These are phyloP conservation scores for Rhodamnia rubescens DNA, from an alignment of 345 rosid genomes.

Conservation along the genomic window DNA sequence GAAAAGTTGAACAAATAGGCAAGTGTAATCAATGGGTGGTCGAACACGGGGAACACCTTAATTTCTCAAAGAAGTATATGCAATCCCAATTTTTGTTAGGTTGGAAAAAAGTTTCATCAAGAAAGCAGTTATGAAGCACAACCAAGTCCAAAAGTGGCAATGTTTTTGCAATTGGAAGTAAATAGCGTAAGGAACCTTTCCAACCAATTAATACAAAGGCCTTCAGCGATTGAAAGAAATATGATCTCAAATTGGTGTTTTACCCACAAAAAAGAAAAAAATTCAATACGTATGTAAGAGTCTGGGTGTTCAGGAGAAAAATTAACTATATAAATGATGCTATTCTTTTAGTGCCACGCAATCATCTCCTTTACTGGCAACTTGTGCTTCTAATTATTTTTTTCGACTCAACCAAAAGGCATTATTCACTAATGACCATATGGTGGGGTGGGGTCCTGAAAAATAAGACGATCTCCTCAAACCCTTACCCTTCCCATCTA, in stretches of 20 bases:
- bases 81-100: not conserved
- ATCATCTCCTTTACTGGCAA: no score
- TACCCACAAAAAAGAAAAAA: accelerated
- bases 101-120: not conserved
- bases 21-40: not conserved
- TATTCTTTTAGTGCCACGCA: no score
- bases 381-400: no score
- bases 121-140: not conserved
- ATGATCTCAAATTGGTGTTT: not conserved
- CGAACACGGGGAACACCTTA: not conserved
- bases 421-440: no score
- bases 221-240: not conserved
- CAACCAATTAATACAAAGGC: not conserved
- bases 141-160: not conserved
- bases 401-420: no score
- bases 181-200: not conserved
- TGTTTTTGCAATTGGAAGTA: not conserved
- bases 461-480: no score
- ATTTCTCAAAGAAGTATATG: not conserved
- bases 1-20: not conserved
- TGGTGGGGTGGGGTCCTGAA: no score
- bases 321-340: not conserved
- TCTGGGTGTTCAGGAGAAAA: accelerated
- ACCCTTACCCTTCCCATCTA: no score
- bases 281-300: not conserved